Evolutionary conservation across 768 basidiomycete genomes (phyloP), one percentile per base, ranked within the genome.

Genomic region (Austroboletus eburneus): DNA sequence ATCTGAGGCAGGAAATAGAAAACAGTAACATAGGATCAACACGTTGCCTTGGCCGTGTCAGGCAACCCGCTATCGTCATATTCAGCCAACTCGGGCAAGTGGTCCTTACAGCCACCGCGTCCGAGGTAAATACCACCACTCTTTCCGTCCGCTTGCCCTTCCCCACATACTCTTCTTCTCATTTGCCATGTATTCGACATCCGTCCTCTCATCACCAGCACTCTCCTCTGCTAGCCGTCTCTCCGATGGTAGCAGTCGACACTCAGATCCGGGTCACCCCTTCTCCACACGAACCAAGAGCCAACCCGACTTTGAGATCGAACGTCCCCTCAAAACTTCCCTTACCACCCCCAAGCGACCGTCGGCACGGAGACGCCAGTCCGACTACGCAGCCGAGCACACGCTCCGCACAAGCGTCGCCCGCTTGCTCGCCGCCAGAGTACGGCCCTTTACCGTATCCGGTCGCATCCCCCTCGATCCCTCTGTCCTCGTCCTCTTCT

Each of bases 401-500:
- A 64, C 77, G 9, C 78, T 78, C 50, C 75, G 78, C 43, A 69
- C 79, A 17, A 76, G 74, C 49, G 73, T 88, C 5, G 67, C 77
- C 1, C 69, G 71, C 32, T 62, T 90, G 43, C 67, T 88, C 41
- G 67, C 65, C 10, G 76, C 79, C 13, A 88, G 82, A 61, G 70
- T 77, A 25, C 73, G 73, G 3, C 79, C 83, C 35, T 86, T 83
- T 62, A 75, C 80, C 1, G 74, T 81, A 12, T 78, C 77, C 10
- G 87, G 88, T 1, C 72, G 81, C 25, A 83, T 89, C 39, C 83
- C 83, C 7, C 67, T 87, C 33, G 85, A 88, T 64, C 77, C 83
- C 16, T 72, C 79, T 3, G 76, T 77, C 49, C 68, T 88, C 30
- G 77, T 80, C 12, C 67, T 91, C 43, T 90, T 90, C 71, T 91